Base-by-base conservation (phyloP, 352 stramenopile species). In the Pythium dissimile region DNA sequence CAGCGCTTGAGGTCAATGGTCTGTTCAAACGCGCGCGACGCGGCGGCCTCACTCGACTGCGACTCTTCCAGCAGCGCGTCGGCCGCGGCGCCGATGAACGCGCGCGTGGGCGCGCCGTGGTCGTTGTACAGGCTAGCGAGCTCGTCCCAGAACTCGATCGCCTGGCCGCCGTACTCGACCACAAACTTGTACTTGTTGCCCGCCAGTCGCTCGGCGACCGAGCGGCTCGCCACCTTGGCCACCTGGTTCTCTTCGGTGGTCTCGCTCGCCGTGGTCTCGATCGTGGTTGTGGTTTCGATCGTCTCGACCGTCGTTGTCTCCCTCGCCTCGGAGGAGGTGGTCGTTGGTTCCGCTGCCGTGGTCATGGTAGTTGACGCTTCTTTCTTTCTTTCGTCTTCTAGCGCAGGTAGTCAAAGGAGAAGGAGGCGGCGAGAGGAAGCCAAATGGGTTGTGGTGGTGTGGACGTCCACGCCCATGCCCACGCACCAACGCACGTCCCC, bases 161-260 rank as follows among this genome's bases (percentile, higher is more conserved):
- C 79, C 43, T 94, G 84, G 53, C 84, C 84, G 57, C 79, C 77
- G 61, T 88, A 92, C 64, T 88, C 67, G 18, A 75, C 59, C 23
- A 88, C 66, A 34, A 76, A 56, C 53, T 64, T 71, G 47, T 58
- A 57, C 53, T 53, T 48, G 41, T 61, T 48, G 20, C 26, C 45
- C 23, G 38, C 30, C 16, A 71, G 60, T 66, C 69, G 30, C 10
- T 66, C 53, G 30, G 56, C 62, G 37, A 60, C 21, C 42, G 31
- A n/a, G n/a, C n/a, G n/a, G n/a, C n/a, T n/a, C n/a, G n/a, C n/a
- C n/a, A n/a, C n/a, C n/a, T n/a, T n/a, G n/a, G n/a, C n/a, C n/a
- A n/a, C n/a, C n/a, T n/a, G n/a, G n/a, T n/a, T n/a, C n/a, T n/a
- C n/a, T n/a, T n/a, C n/a, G n/a, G n/a, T n/a, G n/a, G n/a, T n/a